Percentiles rank a stretch among this genome's conserved stretches.
Evolutionary conservation across 495 filamentous ascomycete genomes (phyloP).

Genomic region (Penicillium nucicola): DNA sequence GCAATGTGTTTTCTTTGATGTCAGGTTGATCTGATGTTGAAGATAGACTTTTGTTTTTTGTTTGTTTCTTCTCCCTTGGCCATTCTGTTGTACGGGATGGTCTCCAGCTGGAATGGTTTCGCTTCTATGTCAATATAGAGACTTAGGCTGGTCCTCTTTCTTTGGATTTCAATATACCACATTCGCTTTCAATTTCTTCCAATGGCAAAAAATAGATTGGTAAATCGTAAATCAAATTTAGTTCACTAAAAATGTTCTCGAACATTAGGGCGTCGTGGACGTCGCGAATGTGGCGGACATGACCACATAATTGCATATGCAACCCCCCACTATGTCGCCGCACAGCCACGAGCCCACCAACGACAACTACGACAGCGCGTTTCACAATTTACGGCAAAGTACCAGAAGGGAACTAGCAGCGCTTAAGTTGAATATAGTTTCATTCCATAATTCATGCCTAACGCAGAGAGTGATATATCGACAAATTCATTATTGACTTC

Average conservation of each 20-base stretch:
- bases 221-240: too few relatives aligned
- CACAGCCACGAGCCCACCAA: neutral
- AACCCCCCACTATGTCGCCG: neutral
- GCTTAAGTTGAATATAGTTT: neutral
- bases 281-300: constrained; percentile 8
- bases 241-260: neutral
- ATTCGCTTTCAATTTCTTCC: constrained; percentile 7
- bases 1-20: constrained; percentile 2
- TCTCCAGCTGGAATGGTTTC: constrained; percentile 18
- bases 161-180: constrained; percentile 10
- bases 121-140: constrained; percentile 20
- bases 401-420: neutral
- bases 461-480: neutral
- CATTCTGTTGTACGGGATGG: constrained; percentile 8
- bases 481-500: constrained; percentile 11
- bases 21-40: constrained; percentile 4
- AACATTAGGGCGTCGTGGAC: neutral
- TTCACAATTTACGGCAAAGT: neutral
- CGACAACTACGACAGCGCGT: neutral
- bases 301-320: constrained; percentile 18
- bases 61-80: neutral
- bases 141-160: constrained; percentile 22
- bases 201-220: neutral
- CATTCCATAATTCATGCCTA: constrained; percentile 7
- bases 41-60: constrained; percentile 5